phyloP scores from a whole-genome alignment of 495 filamentous ascomycete species.

The Tuber aestivum region DNA sequence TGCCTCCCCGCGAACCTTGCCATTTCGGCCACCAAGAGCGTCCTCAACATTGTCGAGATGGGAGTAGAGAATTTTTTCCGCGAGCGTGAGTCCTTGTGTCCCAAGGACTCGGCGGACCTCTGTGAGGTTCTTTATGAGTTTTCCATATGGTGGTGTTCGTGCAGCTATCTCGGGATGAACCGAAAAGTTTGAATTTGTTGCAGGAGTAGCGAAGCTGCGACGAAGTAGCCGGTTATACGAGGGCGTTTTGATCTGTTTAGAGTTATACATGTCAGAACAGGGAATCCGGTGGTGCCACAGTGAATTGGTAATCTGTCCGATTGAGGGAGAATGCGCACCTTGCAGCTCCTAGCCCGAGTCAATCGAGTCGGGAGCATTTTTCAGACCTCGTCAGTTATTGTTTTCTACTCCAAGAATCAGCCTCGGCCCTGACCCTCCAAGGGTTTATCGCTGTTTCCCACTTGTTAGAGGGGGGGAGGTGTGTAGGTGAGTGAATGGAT shows the following conservation, averaged over 20 bases:
- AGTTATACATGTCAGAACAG: background rate
- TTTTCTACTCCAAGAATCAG: background rate
- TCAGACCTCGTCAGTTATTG: background rate
- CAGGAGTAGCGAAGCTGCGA: constrained; percentile 43
- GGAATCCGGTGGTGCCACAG: background rate
- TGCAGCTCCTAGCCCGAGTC: constrained; percentile 22
- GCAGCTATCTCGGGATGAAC: constrained; percentile 45
- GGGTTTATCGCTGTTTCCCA: background rate
- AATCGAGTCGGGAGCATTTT: constrained; percentile 7
- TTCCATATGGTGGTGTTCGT: constrained; percentile 60
- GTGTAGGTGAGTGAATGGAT: background rate
- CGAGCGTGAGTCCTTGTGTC: constrained; percentile 67
- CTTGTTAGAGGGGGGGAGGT: background rate
- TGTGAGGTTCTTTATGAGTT: constrained; percentile 54
- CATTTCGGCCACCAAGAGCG: constrained; percentile 68
- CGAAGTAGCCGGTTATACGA: constrained; percentile 9
- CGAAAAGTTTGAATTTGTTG: constrained; percentile 30
- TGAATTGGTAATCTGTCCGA: background rate
- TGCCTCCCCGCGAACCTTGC: constrained; percentile 81
- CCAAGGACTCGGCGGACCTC: constrained; percentile 70
- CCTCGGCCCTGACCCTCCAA: background rate
- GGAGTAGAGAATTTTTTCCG: constrained; percentile 97
- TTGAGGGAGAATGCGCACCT: constrained; percentile 4
- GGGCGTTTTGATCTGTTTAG: background rate
- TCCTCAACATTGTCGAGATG: constrained; percentile 85